Evolutionary conservation across 805 yeast genomes (phyloP).

Genomic region (Saturnispora zaruensis): DNA sequence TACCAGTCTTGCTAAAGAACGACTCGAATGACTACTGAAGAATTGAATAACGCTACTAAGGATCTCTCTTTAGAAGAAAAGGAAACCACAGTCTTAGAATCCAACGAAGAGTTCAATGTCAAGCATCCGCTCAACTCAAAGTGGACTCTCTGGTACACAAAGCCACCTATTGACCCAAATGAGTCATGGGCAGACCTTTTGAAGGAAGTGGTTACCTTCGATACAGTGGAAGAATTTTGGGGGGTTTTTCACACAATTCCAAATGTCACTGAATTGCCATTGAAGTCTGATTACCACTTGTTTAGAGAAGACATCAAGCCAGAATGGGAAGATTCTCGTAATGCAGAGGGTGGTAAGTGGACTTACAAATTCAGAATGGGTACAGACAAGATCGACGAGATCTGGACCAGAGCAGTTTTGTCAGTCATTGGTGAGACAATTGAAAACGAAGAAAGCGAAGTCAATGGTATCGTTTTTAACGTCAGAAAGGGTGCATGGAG

Average conservation of each 20-base stretch:
- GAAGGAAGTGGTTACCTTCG: conserved; percentile 85
- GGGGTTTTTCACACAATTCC: conserved; percentile 94
- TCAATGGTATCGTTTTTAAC: conserved; percentile 89
- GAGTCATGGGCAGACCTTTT: conserved; percentile 90
- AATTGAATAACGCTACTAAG: conserved; percentile 27
- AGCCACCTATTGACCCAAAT: conserved; percentile 69
- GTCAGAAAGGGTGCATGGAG: conserved; percentile 75
- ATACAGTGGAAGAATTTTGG: conserved; percentile 98
- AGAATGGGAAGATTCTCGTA: conserved; percentile 94
- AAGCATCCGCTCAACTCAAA: conserved; percentile 83
- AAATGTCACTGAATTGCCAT: conserved; percentile 80
- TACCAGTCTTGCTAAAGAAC: background rate
- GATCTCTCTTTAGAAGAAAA: conserved; percentile 30
- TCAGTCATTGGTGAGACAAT: conserved; percentile 93
- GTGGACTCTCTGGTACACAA: conserved; percentile 98
- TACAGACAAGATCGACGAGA: conserved; percentile 61
- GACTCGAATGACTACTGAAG: conserved; percentile 26
- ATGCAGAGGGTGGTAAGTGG: conserved; percentile 94
- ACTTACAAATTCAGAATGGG: conserved; percentile 64
- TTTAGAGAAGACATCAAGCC: conserved; percentile 93
- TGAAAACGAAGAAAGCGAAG: conserved; percentile 74
- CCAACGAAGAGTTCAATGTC: conserved; percentile 56
- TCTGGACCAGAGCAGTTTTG: conserved; percentile 85
- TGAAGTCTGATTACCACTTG: conserved; percentile 88
- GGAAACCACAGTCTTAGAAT: conserved; percentile 46